Evolutionary conservation across 1,139 yeast genomes (phyloP).

Genomic region (Groenewaldozyma auringiensis): DNA sequence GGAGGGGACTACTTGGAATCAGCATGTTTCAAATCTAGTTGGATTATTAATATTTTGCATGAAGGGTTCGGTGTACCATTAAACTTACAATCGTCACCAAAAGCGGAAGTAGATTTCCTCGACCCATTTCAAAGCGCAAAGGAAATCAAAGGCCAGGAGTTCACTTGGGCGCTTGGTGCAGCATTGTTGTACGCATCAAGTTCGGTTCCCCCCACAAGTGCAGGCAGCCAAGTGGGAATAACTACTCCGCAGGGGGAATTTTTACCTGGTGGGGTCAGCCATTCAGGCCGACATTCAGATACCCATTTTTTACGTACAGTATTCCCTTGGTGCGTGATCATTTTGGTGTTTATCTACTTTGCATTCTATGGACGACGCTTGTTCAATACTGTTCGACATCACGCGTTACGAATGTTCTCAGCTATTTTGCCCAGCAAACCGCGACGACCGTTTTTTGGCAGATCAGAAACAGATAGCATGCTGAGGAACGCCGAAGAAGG

Average conservation of each 20-base stretch:
- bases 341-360: conserved; percentile 5
- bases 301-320: background rate
- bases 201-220: conserved; percentile 19
- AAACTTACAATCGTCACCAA: conserved; percentile 1
- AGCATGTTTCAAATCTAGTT: conserved; percentile 63
- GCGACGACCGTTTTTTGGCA: conserved; percentile 14
- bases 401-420: background rate
- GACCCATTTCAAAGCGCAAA: conserved; percentile 51
- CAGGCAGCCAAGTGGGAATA: conserved; percentile 16
- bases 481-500: conserved; percentile 11
- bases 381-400: background rate
- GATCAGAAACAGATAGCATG: conserved; percentile 9
- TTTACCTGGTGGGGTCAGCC: conserved; percentile 1
- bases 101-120: conserved; percentile 17
- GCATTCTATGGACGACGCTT: conserved; percentile 7
- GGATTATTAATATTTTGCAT: conserved; percentile 67
- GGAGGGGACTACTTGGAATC: conserved; percentile 40
- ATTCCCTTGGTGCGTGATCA: conserved; percentile 2
- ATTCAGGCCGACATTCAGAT: background rate
- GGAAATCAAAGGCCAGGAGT: conserved; percentile 52
- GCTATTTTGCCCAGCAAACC: conserved; percentile 3
- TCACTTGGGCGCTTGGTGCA: conserved; percentile 79
- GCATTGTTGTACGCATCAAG: conserved; percentile 55
- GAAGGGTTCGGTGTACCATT: conserved; percentile 70
- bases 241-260: background rate